phyloP scores from a whole-genome alignment of 2,329 filamentous ascomycete genomes.

The Aspergillus ochraceoroseus region DNA sequence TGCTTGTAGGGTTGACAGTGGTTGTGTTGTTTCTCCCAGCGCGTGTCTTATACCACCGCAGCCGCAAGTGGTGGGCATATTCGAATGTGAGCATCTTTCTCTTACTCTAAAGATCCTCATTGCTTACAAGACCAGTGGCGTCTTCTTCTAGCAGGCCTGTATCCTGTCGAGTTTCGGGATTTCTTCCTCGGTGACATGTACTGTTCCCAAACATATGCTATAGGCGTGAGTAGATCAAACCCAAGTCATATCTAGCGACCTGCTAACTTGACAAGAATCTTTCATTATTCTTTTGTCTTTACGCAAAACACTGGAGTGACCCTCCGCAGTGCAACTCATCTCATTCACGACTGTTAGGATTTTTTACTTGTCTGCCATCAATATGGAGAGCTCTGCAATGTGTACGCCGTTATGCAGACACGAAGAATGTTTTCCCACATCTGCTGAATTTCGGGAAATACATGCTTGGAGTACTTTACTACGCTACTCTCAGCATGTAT shows the following conservation, averaged over 20 bases:
- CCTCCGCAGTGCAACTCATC: conserved; percentile 77
- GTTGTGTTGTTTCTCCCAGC: conserved; percentile 70
- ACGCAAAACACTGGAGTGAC: conserved; percentile 69
- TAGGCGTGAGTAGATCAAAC: conserved; percentile 58
- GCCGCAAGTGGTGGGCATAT: conserved; percentile 79
- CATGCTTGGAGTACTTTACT: conserved; percentile 72
- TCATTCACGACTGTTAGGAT: conserved; percentile 76
- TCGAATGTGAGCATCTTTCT: conserved; percentile 62
- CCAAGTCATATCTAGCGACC: not conserved
- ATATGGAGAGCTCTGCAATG: conserved; percentile 92
- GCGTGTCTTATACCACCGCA: conserved; percentile 67
- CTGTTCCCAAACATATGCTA: conserved; percentile 87
- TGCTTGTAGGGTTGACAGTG: conserved; percentile 66
- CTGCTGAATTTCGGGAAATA: conserved; percentile 92
- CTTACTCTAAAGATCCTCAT: not conserved
- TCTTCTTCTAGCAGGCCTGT: conserved; percentile 75
- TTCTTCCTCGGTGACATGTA: conserved; percentile 98
- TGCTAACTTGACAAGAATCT: conserved; percentile 59
- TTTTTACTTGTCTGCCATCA: conserved; percentile 75
- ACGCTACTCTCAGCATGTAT: conserved; percentile 74
- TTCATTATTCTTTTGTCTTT: conserved; percentile 90
- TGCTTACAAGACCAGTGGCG: conserved; percentile 60
- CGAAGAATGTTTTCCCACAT: conserved; percentile 82
- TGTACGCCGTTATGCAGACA: conserved; percentile 81
- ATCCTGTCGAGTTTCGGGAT: conserved; percentile 92